These are phyloP conservation scores for Epichloe gansuensis DNA, from an alignment of 2,329 filamentous ascomycete species.

Conservation along the genomic window DNA sequence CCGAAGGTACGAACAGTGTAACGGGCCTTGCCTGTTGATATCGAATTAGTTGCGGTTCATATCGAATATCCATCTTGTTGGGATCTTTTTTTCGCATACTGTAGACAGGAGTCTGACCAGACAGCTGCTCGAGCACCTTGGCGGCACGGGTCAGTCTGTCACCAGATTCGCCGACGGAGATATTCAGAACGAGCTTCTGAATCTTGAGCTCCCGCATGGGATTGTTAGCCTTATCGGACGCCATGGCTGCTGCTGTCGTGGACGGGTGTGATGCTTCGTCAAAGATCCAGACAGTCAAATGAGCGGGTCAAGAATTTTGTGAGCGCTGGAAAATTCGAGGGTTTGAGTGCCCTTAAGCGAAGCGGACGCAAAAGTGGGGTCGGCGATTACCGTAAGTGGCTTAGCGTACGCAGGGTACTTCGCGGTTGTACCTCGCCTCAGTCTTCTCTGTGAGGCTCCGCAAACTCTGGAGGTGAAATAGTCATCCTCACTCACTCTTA, in stretches of 20 bases:
- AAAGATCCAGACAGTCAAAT: slow-evolving; percentile 17
- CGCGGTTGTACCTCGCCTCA: slow-evolving; percentile 20
- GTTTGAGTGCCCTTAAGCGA: slow-evolving; percentile 29
- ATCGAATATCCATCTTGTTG: neutral
- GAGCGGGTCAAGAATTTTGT: slow-evolving; percentile 22
- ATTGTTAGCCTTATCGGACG: slow-evolving; percentile 81
- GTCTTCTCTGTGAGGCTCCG: slow-evolving; percentile 31
- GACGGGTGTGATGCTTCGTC: slow-evolving; percentile 24
- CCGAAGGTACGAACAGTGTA: slow-evolving; percentile 99
- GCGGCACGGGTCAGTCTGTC: slow-evolving; percentile 99
- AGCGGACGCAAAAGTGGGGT: slow-evolving; percentile 13
- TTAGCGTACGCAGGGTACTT: slow-evolving; percentile 20
- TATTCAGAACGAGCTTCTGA: slow-evolving; percentile 99
- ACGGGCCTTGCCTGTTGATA: slow-evolving; percentile 76
- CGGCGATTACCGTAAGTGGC: neutral
- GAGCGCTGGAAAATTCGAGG: slow-evolving; percentile 26
- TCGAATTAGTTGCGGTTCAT: slow-evolving; percentile 9
- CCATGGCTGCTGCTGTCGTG: slow-evolving; percentile 29
- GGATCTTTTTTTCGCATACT: slow-evolving; percentile 42
- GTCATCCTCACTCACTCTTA: slow-evolving; percentile 22
- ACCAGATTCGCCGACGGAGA: slow-evolving; percentile 99
- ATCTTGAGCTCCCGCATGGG: slow-evolving; percentile 99
- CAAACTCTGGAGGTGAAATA: slow-evolving; percentile 31
- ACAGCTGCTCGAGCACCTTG: slow-evolving; percentile 99
- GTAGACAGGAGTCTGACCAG: slow-evolving; percentile 99